Evolutionary conservation across 2,329 filamentous ascomycete species (phyloP).

Genomic region (Ascochyta pisi): DNA sequence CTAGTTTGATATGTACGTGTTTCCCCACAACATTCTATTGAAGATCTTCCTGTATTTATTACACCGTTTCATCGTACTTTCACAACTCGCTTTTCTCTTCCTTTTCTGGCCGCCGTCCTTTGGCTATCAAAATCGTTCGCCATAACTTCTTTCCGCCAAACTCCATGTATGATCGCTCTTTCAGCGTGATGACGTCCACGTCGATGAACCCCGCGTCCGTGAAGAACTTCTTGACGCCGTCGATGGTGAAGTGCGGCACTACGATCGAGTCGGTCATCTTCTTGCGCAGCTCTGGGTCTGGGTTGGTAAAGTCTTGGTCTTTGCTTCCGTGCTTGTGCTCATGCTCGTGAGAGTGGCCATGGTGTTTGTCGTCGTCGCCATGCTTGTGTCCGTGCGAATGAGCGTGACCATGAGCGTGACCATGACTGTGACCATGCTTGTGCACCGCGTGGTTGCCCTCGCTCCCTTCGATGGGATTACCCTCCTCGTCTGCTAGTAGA

Average conservation of each 20-base stretch:
- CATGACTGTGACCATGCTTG: constrained; percentile 20
- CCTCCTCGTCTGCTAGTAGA: constrained; percentile 36
- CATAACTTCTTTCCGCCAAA: constrained; percentile 48
- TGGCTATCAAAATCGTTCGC: constrained; percentile 60
- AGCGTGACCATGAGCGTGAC: constrained; percentile 26
- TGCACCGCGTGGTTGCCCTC: constrained; percentile 33
- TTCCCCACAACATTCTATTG: no score
- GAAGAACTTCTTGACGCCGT: constrained; percentile 67
- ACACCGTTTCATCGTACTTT: background rate
- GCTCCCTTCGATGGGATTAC: constrained; percentile 28
- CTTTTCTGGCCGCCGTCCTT: constrained; percentile 54
- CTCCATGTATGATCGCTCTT: constrained; percentile 58
- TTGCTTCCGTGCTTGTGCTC: constrained; percentile 18
- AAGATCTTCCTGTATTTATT: no score
- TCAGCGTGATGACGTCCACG: constrained; percentile 65
- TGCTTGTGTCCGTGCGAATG: constrained; percentile 29
- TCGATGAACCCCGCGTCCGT: constrained; percentile 63
- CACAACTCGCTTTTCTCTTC: constrained; percentile 35
- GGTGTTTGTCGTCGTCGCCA: constrained; percentile 17
- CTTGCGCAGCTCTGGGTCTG: constrained; percentile 20
- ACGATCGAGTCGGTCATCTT: constrained; percentile 62
- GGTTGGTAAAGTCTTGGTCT: constrained; percentile 14
- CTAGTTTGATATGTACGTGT: background rate
- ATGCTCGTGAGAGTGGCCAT: constrained; percentile 16
- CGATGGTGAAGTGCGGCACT: constrained; percentile 70